A percentile compares a stretch with the other conserved stretches of the same genome.
These are phyloP conservation scores for Psidium friedrichsthalianum DNA, from an alignment of 345 rosid species.

Conservation along the genomic window DNA sequence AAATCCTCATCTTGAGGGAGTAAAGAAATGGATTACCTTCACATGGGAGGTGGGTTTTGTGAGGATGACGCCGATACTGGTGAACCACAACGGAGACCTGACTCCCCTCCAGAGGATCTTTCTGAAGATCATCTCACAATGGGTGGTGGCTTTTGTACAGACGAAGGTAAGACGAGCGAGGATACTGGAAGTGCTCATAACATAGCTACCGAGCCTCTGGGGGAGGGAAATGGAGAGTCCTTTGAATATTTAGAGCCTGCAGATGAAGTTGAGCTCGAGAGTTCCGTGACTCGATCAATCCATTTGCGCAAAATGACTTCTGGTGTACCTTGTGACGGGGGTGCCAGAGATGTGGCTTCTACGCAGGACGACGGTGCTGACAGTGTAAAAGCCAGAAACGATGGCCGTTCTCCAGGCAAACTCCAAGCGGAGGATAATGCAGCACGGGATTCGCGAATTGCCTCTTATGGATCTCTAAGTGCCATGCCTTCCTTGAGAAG, in stretches of 20 bases:
- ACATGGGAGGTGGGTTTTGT: conserved; percentile 45
- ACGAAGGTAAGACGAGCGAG: conserved; percentile 22
- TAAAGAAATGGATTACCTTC: conserved; percentile 16
- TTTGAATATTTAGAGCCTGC: neutral
- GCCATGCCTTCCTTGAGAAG: conserved; percentile 47
- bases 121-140: conserved; percentile 28
- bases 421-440: conserved; percentile 1
- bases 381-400: neutral
- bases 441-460: neutral
- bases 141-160: conserved; percentile 77
- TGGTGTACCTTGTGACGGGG: neutral
- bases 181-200: conserved; percentile 11
- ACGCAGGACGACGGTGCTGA: neutral
- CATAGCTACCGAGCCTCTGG: neutral
- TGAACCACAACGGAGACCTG: conserved; percentile 8
- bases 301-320: neutral
- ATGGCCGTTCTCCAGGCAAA: conserved; percentile 5
- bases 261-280: conserved; percentile 4
- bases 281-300: neutral
- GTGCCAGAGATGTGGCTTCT: neutral
- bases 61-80: conserved; percentile 31
- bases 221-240: neutral
- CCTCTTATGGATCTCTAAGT: conserved; percentile 18
- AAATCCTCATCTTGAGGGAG: conserved; percentile 1
- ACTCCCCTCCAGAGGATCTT: conserved; percentile 9